Conservation (phyloP, 1,139 yeast genomes). For the Citeromyces siamensis region DNA sequence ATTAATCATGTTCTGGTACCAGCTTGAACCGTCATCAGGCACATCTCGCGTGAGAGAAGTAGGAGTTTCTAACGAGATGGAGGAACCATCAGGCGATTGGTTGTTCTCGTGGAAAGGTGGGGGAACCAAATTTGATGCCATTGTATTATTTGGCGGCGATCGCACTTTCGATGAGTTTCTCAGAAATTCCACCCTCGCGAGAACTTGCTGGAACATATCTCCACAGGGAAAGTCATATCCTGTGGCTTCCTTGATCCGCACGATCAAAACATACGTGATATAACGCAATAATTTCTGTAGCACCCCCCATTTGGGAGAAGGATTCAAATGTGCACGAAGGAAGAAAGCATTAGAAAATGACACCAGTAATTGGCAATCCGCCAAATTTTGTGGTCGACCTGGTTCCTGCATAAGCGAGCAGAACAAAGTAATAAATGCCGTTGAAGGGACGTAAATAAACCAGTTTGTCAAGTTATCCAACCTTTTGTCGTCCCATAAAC, state of each 20-base stretch:
- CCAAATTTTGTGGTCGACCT: slow-evolving; percentile 6
- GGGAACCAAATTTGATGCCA: background rate
- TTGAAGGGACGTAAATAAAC: slow-evolving; percentile 15
- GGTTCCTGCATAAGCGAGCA: slow-evolving; percentile 14
- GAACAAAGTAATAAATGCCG: slow-evolving; percentile 16
- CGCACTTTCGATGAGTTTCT: background rate
- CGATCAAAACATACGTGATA: slow-evolving; percentile 9
- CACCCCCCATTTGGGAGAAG: slow-evolving; percentile 10
- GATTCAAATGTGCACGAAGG: slow-evolving; percentile 6
- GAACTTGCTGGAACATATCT: background rate
- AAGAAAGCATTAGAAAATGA: slow-evolving; percentile 6
- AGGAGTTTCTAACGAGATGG: background rate
- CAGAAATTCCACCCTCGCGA: background rate
- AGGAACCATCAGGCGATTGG: background rate
- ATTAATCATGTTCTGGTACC: background rate
- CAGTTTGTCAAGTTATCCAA: slow-evolving; percentile 10
- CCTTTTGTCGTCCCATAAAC: slow-evolving; percentile 9
- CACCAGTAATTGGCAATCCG: slow-evolving; percentile 13
- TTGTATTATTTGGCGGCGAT: background rate
- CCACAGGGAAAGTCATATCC: background rate
- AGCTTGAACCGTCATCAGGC: background rate
- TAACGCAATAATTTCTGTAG: slow-evolving; percentile 8
- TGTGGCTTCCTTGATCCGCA: slow-evolving; percentile 7
- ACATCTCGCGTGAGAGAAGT: background rate
- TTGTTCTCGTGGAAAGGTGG: background rate